Percentiles rank a stretch among this genome's conserved stretches.
These are phyloP conservation scores for Cadophora sp. DNA, from an alignment of 2,329 filamentous ascomycete species.

Conservation along the genomic window DNA sequence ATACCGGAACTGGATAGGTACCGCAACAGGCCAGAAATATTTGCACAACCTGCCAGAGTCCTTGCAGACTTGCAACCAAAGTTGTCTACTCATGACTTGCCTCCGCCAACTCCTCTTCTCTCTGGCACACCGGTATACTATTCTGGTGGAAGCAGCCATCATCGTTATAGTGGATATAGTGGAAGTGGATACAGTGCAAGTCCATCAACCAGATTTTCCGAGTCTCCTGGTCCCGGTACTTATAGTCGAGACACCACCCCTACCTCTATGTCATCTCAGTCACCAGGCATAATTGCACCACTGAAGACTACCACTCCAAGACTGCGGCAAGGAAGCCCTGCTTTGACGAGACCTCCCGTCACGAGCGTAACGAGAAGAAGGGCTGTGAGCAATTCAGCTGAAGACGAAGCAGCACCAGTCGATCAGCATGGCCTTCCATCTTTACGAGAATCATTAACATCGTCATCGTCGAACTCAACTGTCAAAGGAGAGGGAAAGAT, in stretches of 20 bases:
- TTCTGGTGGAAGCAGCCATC: constrained; percentile 53
- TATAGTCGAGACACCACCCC: constrained; percentile 82
- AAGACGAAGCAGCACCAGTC: constrained; percentile 51
- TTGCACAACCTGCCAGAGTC: constrained; percentile 43
- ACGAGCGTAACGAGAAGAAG: constrained; percentile 55
- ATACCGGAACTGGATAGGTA: constrained; percentile 68
- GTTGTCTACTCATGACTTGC: constrained; percentile 67
- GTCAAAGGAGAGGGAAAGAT: constrained; percentile 60
- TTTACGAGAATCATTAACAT: constrained; percentile 73
- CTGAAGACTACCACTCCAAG: constrained; percentile 50
- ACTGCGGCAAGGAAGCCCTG: constrained; percentile 60
- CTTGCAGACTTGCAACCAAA: constrained; percentile 59
- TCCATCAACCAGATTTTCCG: constrained; percentile 78
- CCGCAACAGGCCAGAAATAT: constrained; percentile 52
- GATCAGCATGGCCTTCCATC: constrained; percentile 66
- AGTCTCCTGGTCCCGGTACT: constrained; percentile 70
- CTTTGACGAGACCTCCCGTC: constrained; percentile 63
- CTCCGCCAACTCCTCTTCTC: constrained; percentile 71
- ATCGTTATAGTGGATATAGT: constrained; percentile 44
- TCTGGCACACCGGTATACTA: constrained; percentile 52
- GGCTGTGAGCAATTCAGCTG: constrained; percentile 60
- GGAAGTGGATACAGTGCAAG: constrained; percentile 67
- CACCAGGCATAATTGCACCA: constrained; percentile 63
- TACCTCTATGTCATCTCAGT: constrained; percentile 79
- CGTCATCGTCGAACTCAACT: constrained; percentile 76